Percentiles rank a stretch among this genome's conserved stretches.
Evolutionary conservation across 2,329 filamentous ascomycete genomes (phyloP).

Genomic region (Tolypocladium ovalisporum): DNA sequence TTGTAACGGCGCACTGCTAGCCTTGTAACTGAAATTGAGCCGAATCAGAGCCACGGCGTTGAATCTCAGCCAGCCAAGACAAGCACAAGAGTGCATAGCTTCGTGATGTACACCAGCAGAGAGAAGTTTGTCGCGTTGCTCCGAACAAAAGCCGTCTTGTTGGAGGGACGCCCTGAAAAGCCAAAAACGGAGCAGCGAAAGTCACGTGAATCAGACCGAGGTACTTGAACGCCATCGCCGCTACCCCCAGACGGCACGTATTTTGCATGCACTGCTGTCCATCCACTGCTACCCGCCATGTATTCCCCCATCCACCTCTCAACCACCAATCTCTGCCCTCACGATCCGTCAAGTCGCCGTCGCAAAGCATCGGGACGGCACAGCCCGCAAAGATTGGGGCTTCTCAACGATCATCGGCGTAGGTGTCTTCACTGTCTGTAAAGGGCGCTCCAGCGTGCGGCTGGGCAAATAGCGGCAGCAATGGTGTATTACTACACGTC

Average conservation of each 20-base stretch:
- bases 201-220: background rate
- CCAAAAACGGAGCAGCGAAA: background rate
- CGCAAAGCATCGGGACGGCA: too few relatives aligned
- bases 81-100: background rate
- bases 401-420: too few relatives aligned
- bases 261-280: accelerated
- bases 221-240: background rate
- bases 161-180: background rate
- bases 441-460: background rate
- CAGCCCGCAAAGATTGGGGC: background rate
- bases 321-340: background rate
- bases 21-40: background rate
- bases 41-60: background rate
- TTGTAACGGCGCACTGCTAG: background rate
- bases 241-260: background rate
- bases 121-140: background rate
- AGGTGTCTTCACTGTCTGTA: too few relatives aligned
- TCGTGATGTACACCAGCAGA: background rate
- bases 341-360: background rate
- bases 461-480: background rate
- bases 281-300: background rate
- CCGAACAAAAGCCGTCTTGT: background rate
- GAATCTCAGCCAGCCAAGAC: background rate
- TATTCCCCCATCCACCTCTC: background rate
- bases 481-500: conserved; percentile 99